These are phyloP conservation scores for Aspergillus melleus DNA, from an alignment of 2,329 filamentous ascomycete species.

Conservation along the genomic window DNA sequence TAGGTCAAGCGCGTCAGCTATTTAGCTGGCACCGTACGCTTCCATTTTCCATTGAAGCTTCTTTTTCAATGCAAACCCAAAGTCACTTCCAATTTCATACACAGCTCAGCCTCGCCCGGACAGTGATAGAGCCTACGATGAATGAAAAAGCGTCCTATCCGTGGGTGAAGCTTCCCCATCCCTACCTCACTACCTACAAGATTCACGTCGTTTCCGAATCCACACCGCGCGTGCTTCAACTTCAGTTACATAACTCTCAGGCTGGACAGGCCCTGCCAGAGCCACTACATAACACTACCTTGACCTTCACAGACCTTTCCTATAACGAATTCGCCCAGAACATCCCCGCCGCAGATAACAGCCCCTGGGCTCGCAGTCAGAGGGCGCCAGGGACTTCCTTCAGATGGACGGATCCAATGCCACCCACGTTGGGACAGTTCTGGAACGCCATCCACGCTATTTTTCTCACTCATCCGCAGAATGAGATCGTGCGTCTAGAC, in stretches of 20 bases:
- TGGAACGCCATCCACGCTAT: conserved; percentile 41
- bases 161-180: conserved; percentile 48
- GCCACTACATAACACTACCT: conserved; percentile 39
- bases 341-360: conserved; percentile 36
- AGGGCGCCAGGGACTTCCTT: conserved; percentile 33
- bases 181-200: conserved; percentile 47
- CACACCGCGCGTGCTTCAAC: conserved; percentile 27
- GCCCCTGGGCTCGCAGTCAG: conserved; percentile 38
- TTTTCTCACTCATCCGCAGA: conserved; percentile 32
- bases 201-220: conserved; percentile 33
- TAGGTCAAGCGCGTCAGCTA: not conserved
- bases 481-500: conserved; percentile 37
- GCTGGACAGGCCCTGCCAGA: conserved; percentile 35
- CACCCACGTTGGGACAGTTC: conserved; percentile 38
- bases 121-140: not conserved
- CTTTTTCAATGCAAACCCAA: not conserved
- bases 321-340: conserved; percentile 25
- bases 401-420: conserved; percentile 30
- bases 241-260: conserved; percentile 37
- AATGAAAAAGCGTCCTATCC: conserved; percentile 26
- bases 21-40: not conserved
- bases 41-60: not conserved
- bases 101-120: conserved; percentile 1
- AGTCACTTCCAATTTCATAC: not conserved
- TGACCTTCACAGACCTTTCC: conserved; percentile 41